Evolutionary conservation across 1,284 basidiomycete species (phyloP).

Genomic region (Ceratorhiza oryzae-sativae): DNA sequence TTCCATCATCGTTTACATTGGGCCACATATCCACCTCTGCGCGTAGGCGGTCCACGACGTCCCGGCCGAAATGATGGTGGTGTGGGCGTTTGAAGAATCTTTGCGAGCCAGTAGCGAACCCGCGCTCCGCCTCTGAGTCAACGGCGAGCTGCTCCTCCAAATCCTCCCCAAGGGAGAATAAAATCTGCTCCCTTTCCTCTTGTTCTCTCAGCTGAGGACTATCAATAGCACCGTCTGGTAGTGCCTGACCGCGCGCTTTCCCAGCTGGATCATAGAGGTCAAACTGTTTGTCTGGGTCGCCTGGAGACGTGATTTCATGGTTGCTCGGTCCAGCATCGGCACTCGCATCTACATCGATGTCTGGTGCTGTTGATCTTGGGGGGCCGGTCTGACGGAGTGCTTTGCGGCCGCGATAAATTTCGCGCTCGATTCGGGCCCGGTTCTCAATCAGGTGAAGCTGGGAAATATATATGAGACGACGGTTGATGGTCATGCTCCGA

Average conservation of each 20-base stretch:
- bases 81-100: constrained; percentile 36
- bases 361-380: constrained; percentile 43
- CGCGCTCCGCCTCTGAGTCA: constrained; percentile 33
- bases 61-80: constrained; percentile 15
- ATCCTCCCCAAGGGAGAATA: background rate
- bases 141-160: constrained; percentile 30
- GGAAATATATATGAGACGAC: background rate
- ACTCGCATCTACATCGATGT: constrained; percentile 22
- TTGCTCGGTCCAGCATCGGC: constrained; percentile 28
- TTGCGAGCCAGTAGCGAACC: constrained; percentile 29
- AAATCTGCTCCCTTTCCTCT: constrained; percentile 8
- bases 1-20: background rate
- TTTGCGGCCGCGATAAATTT: constrained; percentile 82
- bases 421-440: constrained; percentile 76
- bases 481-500: constrained; percentile 28
- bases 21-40: background rate
- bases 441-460: constrained; percentile 93
- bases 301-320: constrained; percentile 25
- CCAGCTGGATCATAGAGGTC: background rate
- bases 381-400: constrained; percentile 62
- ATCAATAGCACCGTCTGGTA: background rate
- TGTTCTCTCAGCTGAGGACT: background rate
- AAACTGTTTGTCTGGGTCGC: constrained; percentile 16
- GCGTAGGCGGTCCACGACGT: constrained; percentile 8
- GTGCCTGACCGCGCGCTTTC: background rate